Conservation (phyloP, 169 alveolate species). For the Ichthyophthirius multifiliis region DNA sequence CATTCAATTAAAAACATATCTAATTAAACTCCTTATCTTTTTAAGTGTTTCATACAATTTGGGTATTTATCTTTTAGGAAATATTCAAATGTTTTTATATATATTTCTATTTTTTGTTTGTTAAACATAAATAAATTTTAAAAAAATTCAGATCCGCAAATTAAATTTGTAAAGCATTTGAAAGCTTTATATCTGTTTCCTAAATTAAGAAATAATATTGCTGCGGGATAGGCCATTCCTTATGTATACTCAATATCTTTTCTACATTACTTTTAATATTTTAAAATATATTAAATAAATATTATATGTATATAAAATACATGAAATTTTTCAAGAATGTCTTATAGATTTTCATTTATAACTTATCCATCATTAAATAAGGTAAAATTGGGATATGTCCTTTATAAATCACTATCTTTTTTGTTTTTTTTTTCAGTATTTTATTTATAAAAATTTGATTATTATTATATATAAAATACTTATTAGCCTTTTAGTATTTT, state of each 20-base stretch:
- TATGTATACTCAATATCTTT: slow-evolving; percentile 4
- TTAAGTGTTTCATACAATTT: background rate
- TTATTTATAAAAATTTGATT: background rate
- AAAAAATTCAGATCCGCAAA: background rate
- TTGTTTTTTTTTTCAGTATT: background rate
- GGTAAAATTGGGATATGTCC: slow-evolving; percentile 6
- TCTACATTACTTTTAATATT: background rate
- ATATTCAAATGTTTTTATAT: background rate
- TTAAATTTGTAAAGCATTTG: background rate
- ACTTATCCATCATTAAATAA: background rate
- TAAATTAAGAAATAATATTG: background rate
- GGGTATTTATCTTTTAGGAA: slow-evolving; percentile 1
- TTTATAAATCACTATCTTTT: background rate
- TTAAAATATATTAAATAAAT: background rate
- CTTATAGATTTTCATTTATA: background rate
- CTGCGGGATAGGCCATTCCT: slow-evolving; percentile 19
- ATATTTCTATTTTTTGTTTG: background rate
- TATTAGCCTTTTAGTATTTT: background rate
- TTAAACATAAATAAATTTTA: background rate
- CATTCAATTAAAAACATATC: slow-evolving; percentile 18
- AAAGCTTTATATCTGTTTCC: background rate
- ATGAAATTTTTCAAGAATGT: background rate
- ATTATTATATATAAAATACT: background rate
- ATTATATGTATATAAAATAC: background rate
- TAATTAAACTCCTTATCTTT: background rate